These are phyloP conservation scores for Colletotrichum truncatum DNA, from an alignment of 2,329 filamentous ascomycete species.

Conservation along the genomic window DNA sequence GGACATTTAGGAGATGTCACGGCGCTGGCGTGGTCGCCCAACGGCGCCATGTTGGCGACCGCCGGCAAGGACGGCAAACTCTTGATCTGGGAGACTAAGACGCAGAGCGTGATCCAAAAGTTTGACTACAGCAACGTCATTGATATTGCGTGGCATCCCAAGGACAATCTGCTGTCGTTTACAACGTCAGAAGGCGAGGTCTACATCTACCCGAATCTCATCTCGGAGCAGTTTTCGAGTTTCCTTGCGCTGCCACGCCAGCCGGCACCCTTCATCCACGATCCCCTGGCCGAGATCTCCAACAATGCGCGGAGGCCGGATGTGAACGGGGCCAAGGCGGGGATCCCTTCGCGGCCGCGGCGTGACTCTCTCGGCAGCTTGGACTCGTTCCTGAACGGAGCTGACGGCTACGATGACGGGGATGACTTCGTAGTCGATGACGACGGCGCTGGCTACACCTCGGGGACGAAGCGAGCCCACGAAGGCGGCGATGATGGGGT, in stretches of 20 bases:
- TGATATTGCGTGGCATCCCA: conserved; percentile 90
- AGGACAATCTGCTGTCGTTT: conserved; percentile 87
- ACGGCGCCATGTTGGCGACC: conserved; percentile 85
- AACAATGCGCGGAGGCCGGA: conserved; percentile 68
- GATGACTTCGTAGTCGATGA: conserved; percentile 95
- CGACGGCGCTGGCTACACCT: conserved; percentile 88
- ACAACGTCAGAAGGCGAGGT: conserved; percentile 93
- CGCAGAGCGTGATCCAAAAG: conserved; percentile 81
- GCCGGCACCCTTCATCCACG: conserved; percentile 86
- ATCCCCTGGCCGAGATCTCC: conserved; percentile 76
- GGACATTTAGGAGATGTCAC: conserved; percentile 88
- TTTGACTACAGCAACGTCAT: conserved; percentile 86
- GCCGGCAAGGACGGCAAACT: conserved; percentile 75
- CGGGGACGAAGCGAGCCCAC: conserved; percentile 62
- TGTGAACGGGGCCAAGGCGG: conserved; percentile 30
- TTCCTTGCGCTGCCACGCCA: conserved; percentile 70
- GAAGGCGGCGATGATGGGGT: conserved; percentile 59
- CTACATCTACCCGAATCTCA: conserved; percentile 83
- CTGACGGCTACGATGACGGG: conserved; percentile 59
- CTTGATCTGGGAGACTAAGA: conserved; percentile 88
- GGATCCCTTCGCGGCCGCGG: conserved; percentile 50
- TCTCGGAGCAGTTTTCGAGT: conserved; percentile 65
- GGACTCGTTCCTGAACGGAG: conserved; percentile 80
- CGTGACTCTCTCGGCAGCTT: conserved; percentile 78
- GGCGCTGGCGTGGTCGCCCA: conserved; percentile 91